Base-by-base conservation (phyloP, 23 red algal species). In the Gracilariopsis chorda region DNA sequence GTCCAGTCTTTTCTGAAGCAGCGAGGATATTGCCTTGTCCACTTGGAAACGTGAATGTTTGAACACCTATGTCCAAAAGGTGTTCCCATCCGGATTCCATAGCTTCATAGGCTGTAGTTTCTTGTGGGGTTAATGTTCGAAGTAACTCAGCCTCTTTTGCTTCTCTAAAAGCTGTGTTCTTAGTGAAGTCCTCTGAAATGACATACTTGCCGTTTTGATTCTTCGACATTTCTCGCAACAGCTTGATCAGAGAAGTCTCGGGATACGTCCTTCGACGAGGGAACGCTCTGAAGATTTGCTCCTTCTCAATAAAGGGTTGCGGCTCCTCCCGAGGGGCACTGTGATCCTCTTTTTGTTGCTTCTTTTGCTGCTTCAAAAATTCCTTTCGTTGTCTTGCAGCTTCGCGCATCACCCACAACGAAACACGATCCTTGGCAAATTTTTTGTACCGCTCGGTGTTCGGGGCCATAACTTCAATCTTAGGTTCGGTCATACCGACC, bases 81-180 rank as follows among this genome's bases (percentile, higher is more conserved):
- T 84, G 80, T 44, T 89, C 86, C 93, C 94, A 96, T 17, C 97
- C 97, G 8, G 91, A 53, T 55, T 99, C 97, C 97, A 99, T 99
- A 23, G 97, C 62, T 65, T 99, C 97, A 77, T 94, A 99, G 13
- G 97, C 91, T 21, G 85, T 56, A 20, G 94, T 94, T 56, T 96
- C 93, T 35, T 95, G 89, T 13, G 97, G 97, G 2, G 89, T 96
- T 3, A 99, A 44, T 0, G 83, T 93, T 62, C 94, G 85, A 23
- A 99, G 63, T 36, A 94, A 34, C 32, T 94, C 94, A 4, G 73
- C 89, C 63, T 96, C 93, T 71, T 86, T 68, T 20, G 77, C 60
- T 39, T 59, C 76, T 56, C 82, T 71, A 12, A 44, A 28, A 20
- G 77, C 60, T 25, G 90, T 64, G 20, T 83, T 87, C n/a, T 80